These are phyloP conservation scores for Zostera marina DNA, from an alignment of 116 monocot species.

Conservation along the genomic window DNA sequence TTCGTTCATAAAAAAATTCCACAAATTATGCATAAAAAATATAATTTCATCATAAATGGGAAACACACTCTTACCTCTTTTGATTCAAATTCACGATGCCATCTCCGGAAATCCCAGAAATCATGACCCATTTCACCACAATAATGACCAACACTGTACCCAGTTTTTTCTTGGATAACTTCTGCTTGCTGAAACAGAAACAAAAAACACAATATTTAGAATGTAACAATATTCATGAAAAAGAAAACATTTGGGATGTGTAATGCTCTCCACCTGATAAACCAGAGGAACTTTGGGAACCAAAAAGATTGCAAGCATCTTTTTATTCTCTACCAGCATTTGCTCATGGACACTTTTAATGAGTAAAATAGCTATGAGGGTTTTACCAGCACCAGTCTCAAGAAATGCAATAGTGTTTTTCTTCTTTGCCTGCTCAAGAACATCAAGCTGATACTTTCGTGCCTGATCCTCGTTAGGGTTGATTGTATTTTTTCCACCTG, in stretches of 20 bases:
- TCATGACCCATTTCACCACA: conserved; percentile 99
- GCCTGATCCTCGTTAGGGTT: conserved; percentile 63
- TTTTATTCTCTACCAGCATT: conserved; percentile 52
- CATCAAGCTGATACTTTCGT: conserved; percentile 90
- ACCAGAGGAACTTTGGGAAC: conserved; percentile 98
- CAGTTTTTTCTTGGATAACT: conserved; percentile 85
- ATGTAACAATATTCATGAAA: conserved; percentile 6
- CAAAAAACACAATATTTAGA: neutral
- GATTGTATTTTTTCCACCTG: conserved; percentile 27
- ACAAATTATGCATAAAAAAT: neutral
- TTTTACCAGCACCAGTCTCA: conserved; percentile 96
- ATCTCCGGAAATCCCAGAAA: conserved; percentile 92
- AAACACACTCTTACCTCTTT: conserved; percentile 84
- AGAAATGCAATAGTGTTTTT: conserved; percentile 93
- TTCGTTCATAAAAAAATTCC: neutral
- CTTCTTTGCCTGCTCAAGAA: conserved; percentile 88
- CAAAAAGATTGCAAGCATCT: conserved; percentile 86
- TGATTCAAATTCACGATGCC: conserved; percentile 92
- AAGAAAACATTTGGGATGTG: neutral
- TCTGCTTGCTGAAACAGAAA: conserved; percentile 74
- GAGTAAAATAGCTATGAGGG: conserved; percentile 78
- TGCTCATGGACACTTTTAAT: conserved; percentile 52
- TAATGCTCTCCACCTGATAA: conserved; percentile 51
- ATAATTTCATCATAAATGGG: no score
- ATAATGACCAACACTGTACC: conserved; percentile 79